A percentile compares a stretch with the other conserved stretches of the same genome.
Conservation (phyloP, 129 eudicot genomes). For the Ambrosia trifida region DNA sequence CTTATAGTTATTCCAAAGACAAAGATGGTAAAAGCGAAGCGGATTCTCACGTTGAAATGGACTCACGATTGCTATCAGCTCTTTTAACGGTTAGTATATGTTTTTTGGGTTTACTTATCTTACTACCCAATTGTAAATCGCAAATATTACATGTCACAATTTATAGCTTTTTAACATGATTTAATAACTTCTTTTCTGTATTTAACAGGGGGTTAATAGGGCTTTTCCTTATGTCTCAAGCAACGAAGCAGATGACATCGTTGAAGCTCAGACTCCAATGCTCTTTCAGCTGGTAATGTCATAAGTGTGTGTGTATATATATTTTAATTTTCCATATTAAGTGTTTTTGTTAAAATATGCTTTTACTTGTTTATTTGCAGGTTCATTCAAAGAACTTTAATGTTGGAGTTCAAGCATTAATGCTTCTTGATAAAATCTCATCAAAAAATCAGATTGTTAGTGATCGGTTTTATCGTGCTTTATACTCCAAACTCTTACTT, state of each 20-base stretch:
- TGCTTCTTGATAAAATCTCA: constrained; percentile 93
- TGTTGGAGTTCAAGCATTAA: constrained; percentile 91
- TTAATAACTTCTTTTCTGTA: constrained; percentile 10
- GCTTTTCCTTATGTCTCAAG: constrained; percentile 90
- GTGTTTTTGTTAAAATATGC: constrained; percentile 10
- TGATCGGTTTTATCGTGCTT: constrained; percentile 95
- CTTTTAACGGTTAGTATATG: constrained; percentile 69
- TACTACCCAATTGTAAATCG: not conserved
- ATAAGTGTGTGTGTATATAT: not conserved
- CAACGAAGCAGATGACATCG: constrained; percentile 87
- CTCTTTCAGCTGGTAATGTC: constrained; percentile 81
- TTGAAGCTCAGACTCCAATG: constrained; percentile 90
- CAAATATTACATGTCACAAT: not conserved
- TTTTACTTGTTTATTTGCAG: constrained; percentile 40
- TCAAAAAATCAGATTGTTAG: constrained; percentile 90
- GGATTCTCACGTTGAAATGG: constrained; percentile 91
- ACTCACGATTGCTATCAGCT: constrained; percentile 82
- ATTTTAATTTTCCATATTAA: not conserved
- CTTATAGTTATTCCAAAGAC: constrained; percentile 38
- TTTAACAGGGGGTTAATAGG: constrained; percentile 85
- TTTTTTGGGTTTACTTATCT: constrained; percentile 7
- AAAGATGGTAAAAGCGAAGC: constrained; percentile 41
- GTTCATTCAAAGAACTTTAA: constrained; percentile 95
- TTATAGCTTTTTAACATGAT: constrained; percentile 11
- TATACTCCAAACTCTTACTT: constrained; percentile 86